Percentiles rank a stretch among this genome's conserved stretches.
Conservation (phyloP, 148 eudicot species). For the Linanthus parryae region DNA sequence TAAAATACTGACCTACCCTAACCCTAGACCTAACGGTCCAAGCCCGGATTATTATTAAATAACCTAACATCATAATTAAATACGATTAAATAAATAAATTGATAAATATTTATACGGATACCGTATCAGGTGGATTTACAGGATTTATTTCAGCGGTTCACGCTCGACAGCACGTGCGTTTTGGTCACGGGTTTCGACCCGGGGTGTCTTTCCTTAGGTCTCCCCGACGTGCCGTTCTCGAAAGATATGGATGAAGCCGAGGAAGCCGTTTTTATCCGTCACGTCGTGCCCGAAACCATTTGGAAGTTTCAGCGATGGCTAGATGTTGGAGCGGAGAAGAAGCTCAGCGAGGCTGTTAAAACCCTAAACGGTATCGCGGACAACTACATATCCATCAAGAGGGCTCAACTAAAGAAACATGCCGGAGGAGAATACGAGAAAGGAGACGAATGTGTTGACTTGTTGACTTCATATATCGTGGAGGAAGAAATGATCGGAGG, state of each 20-base stretch:
- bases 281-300: constrained; percentile 30
- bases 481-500: constrained; percentile 16
- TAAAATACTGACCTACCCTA: too few relatives aligned
- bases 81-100: too few relatives aligned
- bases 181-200: constrained; percentile 48
- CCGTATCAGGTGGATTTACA: constrained; percentile 63
- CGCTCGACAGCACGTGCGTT: constrained; percentile 43
- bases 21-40: too few relatives aligned
- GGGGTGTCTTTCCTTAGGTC: constrained; percentile 25
- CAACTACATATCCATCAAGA: constrained; percentile 22
- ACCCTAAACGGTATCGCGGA: constrained; percentile 34
- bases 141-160: constrained; percentile 50
- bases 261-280: constrained; percentile 34
- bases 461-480: constrained; percentile 34
- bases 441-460: constrained; percentile 18
- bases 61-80: too few relatives aligned
- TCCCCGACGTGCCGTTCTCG: constrained; percentile 31
- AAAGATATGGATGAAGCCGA: constrained; percentile 53
- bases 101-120: too few relatives aligned
- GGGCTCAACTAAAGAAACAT: constrained; percentile 13
- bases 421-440: background rate
- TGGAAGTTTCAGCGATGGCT: constrained; percentile 60
- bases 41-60: too few relatives aligned
- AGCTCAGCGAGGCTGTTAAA: constrained; percentile 27
- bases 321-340: constrained; percentile 39